Percentiles rank a stretch among this genome's conserved stretches.
Conservation (phyloP, 2,329 filamentous ascomycete genomes). For the Macroventuria anomochaeta region DNA sequence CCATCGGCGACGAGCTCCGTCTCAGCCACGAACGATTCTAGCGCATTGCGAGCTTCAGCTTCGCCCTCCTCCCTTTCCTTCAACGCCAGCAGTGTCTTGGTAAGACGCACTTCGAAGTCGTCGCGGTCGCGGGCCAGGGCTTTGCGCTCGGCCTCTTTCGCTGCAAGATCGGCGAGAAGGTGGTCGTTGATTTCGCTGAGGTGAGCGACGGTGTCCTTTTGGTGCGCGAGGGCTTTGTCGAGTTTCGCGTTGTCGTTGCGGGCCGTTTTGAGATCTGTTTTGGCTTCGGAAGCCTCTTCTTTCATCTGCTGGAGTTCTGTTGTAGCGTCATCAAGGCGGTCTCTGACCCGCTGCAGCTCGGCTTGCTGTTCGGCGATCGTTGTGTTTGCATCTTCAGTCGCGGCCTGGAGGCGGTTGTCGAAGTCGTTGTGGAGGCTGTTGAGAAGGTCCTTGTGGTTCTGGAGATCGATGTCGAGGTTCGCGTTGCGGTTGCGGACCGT, state of each 20-base stretch:
- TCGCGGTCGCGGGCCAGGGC: not conserved
- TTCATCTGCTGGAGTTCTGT: not conserved
- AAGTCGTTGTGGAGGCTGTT: not conserved
- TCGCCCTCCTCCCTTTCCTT: not conserved
- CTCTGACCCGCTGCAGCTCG: not conserved
- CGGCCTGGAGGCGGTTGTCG: not conserved
- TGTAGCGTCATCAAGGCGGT: not conserved
- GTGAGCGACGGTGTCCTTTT: not conserved
- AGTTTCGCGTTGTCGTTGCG: not conserved
- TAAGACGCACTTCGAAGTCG: not conserved
- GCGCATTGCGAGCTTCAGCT: not conserved
- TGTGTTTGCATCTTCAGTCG: not conserved
- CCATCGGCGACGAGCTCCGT: not conserved
- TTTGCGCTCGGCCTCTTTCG: not conserved
- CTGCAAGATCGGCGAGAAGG: not conserved
- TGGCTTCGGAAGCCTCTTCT: too few relatives aligned
- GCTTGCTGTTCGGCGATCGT: not conserved
- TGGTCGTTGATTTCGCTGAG: not conserved
- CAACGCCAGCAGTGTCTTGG: not conserved
- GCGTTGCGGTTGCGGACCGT: too few relatives aligned
- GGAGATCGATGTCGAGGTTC: too few relatives aligned
- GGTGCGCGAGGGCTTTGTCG: not conserved
- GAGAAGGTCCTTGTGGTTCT: not conserved
- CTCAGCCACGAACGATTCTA: not conserved
- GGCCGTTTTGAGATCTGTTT: not conserved